Base-by-base conservation (phyloP, 208 protist genomes). In the Herpetomonas tarakana region DNA sequence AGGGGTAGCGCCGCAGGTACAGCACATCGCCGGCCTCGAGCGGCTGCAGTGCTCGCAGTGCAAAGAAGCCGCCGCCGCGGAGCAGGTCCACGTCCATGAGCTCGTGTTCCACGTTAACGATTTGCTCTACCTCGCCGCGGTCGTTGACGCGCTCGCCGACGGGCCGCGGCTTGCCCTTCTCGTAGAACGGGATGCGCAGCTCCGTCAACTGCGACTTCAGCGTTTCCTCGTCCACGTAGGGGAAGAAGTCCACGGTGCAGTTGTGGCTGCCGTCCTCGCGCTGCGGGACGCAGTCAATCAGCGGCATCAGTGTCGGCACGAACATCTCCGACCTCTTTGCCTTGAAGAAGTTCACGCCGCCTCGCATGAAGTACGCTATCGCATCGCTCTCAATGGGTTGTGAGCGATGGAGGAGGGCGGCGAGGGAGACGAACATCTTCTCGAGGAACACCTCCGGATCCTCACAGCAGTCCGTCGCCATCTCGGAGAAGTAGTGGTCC, bases 281-380 rank as follows among this genome's bases (percentile, higher is more conserved):
- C 70, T 94, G 88, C 16, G 86, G 80, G 14, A 92, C 75, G 7
- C 74, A 68, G 58, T 94, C 88, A 4, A 92, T 74, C 25, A 94
- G 83, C 0, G 85, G 88, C 57, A 94, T 86, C 7, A 94, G 78
- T 2, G 88, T 92, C 27, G 88, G 88, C 45, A 91, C 84, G 62
- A 78, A 80, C 84, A 94, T 94, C 31, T 94, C 83, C 16, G 55
- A 60, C 58, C 68, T 72, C 66, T 89, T 88, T 1, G 79, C 78
- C 52, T 94, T 94, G 60, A 92, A 94, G 62, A 94, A 94, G 57
- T 92, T 83, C 3, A 41, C 35, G 24, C 84, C 91, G 7, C 88
- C 88, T 0, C 74, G 75, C 22, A 94, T 77, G 63, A 71, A 91
- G 28, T 54, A 31, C 44, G 61, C 60, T 27, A 94, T 76, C 9